A percentile compares a stretch with the other conserved stretches of the same genome.
Conservation (phyloP, 2,329 filamentous ascomycete genomes). For the Penicillium glabrum region DNA sequence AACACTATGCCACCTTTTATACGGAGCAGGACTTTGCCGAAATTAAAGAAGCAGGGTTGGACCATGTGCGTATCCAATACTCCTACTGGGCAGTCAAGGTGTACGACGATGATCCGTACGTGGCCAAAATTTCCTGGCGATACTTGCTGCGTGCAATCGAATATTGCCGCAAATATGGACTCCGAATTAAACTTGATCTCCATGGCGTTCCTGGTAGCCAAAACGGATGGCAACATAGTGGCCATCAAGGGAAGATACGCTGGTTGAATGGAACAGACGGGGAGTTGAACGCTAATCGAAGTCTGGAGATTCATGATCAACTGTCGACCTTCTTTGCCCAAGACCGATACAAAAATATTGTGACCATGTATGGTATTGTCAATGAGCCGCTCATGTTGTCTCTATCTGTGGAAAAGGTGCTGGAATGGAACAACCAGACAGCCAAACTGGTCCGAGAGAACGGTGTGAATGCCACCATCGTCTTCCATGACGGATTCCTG, state of each 20-base stretch:
- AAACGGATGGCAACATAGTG: slow-evolving; percentile 98
- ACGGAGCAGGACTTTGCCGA: slow-evolving; percentile 80
- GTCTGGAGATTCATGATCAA: slow-evolving; percentile 82
- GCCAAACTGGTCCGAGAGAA: slow-evolving; percentile 73
- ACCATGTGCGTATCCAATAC: slow-evolving; percentile 95
- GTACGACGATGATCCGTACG: slow-evolving; percentile 83
- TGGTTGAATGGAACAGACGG: slow-evolving; percentile 95
- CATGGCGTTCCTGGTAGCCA: slow-evolving; percentile 91
- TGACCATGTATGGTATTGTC: slow-evolving; percentile 88
- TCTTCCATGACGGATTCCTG: slow-evolving; percentile 94
- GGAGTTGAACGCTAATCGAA: slow-evolving; percentile 72
- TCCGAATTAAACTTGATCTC: slow-evolving; percentile 89
- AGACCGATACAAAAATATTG: slow-evolving; percentile 84
- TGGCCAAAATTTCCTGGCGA: slow-evolving; percentile 84
- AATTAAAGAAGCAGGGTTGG: slow-evolving; percentile 83
- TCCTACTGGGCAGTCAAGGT: slow-evolving; percentile 91
- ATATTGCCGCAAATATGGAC: slow-evolving; percentile 86
- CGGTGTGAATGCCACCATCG: slow-evolving; percentile 69
- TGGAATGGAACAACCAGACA: slow-evolving; percentile 76
- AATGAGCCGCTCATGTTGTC: slow-evolving; percentile 90
- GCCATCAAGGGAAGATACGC: slow-evolving; percentile 72
- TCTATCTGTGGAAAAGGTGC: slow-evolving; percentile 65
- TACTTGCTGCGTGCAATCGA: slow-evolving; percentile 92
- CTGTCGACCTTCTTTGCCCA: slow-evolving; percentile 92
- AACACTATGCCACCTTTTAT: slow-evolving; percentile 88